phyloP scores from a whole-genome alignment of 768 basidiomycete species.

The Pleurotus giganteus region DNA sequence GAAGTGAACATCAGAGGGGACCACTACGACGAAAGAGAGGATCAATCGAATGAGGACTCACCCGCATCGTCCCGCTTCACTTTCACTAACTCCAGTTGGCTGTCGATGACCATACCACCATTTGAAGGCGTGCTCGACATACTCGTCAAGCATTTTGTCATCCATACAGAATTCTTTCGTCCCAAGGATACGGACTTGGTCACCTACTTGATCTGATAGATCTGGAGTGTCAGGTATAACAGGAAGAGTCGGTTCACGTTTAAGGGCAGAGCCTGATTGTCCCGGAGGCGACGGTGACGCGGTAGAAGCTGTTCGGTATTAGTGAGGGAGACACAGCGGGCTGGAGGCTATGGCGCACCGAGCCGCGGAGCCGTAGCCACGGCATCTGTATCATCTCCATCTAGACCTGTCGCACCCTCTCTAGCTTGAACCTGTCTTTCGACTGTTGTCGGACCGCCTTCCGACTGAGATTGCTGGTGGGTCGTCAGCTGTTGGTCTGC shows the following conservation, averaged over 20 bases:
- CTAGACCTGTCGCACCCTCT: background rate
- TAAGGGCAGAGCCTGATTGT: background rate
- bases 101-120: slow-evolving; percentile 78
- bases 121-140: slow-evolving; percentile 52
- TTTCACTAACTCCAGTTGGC: slow-evolving; percentile 66
- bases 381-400: background rate
- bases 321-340: background rate
- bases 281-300: background rate
- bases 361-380: background rate
- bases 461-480: background rate
- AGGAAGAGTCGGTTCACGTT: background rate
- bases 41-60: slow-evolving; percentile 34
- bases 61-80: slow-evolving; percentile 63
- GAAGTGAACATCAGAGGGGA: slow-evolving; percentile 7
- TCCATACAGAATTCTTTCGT: slow-evolving; percentile 58
- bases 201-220: slow-evolving; percentile 10
- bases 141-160: slow-evolving; percentile 44
- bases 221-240: background rate
- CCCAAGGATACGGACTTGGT: slow-evolving; percentile 56
- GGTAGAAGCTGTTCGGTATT: background rate
- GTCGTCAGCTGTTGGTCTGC: background rate
- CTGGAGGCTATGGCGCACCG: background rate
- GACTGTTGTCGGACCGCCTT: background rate
- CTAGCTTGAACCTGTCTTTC: background rate
- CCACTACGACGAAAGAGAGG: background rate